Conservation (phyloP, 352 stramenopile genomes). For the Achlya hypogyna region DNA sequence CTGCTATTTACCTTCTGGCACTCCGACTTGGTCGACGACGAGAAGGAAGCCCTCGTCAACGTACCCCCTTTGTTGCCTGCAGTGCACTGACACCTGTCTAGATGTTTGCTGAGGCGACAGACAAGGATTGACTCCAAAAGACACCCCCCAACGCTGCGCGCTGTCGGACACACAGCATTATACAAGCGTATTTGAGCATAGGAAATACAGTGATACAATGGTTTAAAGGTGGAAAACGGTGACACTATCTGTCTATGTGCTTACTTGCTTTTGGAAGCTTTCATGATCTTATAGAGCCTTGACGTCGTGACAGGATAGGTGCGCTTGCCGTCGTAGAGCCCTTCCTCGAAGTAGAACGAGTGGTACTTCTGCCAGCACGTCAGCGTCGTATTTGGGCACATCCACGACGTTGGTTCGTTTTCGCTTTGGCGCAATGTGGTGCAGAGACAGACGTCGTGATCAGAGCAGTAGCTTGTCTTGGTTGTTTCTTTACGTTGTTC, state of each 20-base stretch:
- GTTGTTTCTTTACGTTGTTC: background rate
- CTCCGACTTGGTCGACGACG: slow-evolving; percentile 45
- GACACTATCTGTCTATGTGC: too few species aligned
- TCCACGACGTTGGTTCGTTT: background rate
- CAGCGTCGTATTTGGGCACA: background rate
- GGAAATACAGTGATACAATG: too few species aligned
- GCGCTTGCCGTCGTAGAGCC: background rate
- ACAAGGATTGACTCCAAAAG: slow-evolving; percentile 53
- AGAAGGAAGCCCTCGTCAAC: slow-evolving; percentile 44
- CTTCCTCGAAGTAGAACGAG: background rate
- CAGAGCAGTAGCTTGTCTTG: background rate
- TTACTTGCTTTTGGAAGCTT: too few species aligned
- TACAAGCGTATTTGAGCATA: too few species aligned
- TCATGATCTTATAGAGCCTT: background rate
- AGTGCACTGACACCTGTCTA: background rate
- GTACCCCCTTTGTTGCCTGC: slow-evolving; percentile 5
- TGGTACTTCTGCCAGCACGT: background rate
- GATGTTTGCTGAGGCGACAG: slow-evolving; percentile 65
- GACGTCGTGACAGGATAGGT: background rate
- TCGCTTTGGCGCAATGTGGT: background rate
- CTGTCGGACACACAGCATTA: too few species aligned
- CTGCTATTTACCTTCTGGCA: slow-evolving; percentile 83
- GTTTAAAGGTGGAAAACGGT: too few species aligned
- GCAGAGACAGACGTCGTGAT: background rate
- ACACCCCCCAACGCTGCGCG: too few species aligned